A percentile compares a stretch with the other conserved stretches of the same genome.
Evolutionary conservation across 805 yeast species (phyloP).

Genomic region (Metschnikowia bowlesiae): DNA sequence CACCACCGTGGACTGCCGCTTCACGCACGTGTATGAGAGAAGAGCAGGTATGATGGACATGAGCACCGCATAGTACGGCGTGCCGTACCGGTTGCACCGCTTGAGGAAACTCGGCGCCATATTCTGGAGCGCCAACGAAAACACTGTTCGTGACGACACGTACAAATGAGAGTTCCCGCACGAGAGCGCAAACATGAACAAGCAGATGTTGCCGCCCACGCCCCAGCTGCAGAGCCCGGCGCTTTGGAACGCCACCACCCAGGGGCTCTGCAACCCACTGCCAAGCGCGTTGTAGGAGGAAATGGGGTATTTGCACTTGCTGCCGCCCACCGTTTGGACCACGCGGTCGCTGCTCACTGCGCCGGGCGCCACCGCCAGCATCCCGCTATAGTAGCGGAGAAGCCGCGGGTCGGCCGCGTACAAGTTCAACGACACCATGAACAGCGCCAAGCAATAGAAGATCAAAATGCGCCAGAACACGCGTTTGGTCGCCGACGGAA

Average conservation of each 20-base stretch:
- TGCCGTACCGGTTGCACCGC: constrained; percentile 58
- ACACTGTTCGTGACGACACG: constrained; percentile 40
- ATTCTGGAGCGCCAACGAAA: constrained; percentile 44
- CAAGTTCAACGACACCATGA: constrained; percentile 65
- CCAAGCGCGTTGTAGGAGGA: constrained; percentile 31
- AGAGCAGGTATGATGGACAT: constrained; percentile 59
- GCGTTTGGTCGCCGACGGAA: constrained; percentile 72
- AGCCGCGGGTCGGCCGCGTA: constrained; percentile 77
- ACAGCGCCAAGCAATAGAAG: constrained; percentile 62
- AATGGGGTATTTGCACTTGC: constrained; percentile 24
- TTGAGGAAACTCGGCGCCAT: constrained; percentile 60
- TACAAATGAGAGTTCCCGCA: constrained; percentile 45
- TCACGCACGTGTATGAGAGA: constrained; percentile 57
- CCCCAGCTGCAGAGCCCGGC: constrained; percentile 34
- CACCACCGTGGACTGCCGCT: constrained; percentile 52
- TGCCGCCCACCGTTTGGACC: constrained; percentile 33
- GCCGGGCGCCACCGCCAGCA: constrained; percentile 23
- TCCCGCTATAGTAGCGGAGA: constrained; percentile 47
- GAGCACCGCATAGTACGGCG: constrained; percentile 68
- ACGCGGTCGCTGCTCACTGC: constrained; percentile 26
- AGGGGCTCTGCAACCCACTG: constrained; percentile 42
- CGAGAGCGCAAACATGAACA: constrained; percentile 44
- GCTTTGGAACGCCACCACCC: constrained; percentile 42
- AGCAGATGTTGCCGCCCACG: constrained; percentile 39
- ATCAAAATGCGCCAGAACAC: constrained; percentile 68